These are phyloP conservation scores for Leishmania mexicana DNA, from an alignment of 208 protist species.

Conservation along the genomic window DNA sequence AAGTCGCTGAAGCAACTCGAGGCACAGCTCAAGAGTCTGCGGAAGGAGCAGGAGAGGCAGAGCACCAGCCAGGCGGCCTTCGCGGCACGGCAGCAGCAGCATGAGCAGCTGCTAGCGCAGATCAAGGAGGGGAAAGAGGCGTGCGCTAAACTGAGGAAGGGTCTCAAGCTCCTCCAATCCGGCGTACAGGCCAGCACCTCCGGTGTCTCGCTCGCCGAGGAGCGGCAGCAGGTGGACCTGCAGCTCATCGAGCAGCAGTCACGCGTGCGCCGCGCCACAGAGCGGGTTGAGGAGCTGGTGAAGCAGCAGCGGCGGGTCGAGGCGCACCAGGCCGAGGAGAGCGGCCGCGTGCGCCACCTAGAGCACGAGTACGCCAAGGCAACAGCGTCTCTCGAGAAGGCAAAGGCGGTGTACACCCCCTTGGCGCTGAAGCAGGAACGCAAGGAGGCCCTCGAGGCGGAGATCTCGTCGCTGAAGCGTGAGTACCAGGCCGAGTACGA, in stretches of 20 bases:
- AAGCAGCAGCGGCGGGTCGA: conserved; percentile 48
- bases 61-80: conserved; percentile 48
- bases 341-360: conserved; percentile 32
- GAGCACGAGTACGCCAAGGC: conserved; percentile 39
- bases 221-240: conserved; percentile 65
- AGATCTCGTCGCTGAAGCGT: conserved; percentile 49
- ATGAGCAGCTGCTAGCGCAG: conserved; percentile 46
- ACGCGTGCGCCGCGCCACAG: conserved; percentile 41
- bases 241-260: conserved; percentile 63
- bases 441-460: conserved; percentile 38
- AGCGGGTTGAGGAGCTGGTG: conserved; percentile 51
- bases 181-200: conserved; percentile 80
- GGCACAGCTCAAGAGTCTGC: conserved; percentile 39
- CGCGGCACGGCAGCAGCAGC: conserved; percentile 36
- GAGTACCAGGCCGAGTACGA: conserved; percentile 68
- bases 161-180: conserved; percentile 72
- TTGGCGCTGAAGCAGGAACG: conserved; percentile 49
- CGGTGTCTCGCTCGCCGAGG: conserved; percentile 81
- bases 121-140: conserved; percentile 54
- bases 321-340: conserved; percentile 46
- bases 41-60: conserved; percentile 60
- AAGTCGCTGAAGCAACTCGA: conserved; percentile 61
- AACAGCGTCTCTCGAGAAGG: conserved; percentile 36
- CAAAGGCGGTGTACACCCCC: conserved; percentile 29
- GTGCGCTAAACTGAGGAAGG: conserved; percentile 67